Conservation (phyloP, 192 early-diverging fungal genomes). For the Coemansia sp. region DNA sequence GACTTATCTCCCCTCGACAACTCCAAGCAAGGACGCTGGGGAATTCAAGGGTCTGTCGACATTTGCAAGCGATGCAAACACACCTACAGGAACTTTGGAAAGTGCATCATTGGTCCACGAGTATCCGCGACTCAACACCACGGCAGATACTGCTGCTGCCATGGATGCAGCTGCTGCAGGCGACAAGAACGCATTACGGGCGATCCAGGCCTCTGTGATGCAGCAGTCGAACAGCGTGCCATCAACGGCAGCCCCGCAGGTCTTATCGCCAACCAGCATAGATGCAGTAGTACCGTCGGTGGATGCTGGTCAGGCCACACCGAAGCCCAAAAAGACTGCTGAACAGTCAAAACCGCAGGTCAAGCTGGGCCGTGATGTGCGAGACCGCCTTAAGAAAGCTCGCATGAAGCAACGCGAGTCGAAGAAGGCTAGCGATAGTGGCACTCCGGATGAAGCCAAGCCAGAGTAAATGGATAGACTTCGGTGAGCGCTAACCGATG, state of each 20-base stretch:
- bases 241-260: background rate
- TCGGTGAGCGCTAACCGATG: too few relatives aligned
- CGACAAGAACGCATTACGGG: conserved; percentile 43
- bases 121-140: conserved; percentile 29
- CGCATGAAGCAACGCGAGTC: conserved; percentile 44
- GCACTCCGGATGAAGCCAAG: background rate
- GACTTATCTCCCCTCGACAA: conserved; percentile 19
- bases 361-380: conserved; percentile 39
- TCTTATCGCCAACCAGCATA: background rate
- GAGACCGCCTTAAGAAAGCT: conserved; percentile 45
- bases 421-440: conserved; percentile 9
- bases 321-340: background rate
- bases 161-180: conserved; percentile 48
- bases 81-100: background rate
- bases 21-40: background rate
- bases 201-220: conserved; percentile 40
- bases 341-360: conserved; percentile 5
- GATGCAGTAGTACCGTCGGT: background rate
- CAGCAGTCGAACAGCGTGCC: background rate
- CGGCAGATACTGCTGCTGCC: conserved; percentile 37
- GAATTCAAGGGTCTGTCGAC: conserved; percentile 14
- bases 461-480: background rate
- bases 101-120: conserved; percentile 1
- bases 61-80: conserved; percentile 10
- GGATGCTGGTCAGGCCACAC: background rate